phyloP scores from a whole-genome alignment of 768 basidiomycete species.

The Pholiota molesta region DNA sequence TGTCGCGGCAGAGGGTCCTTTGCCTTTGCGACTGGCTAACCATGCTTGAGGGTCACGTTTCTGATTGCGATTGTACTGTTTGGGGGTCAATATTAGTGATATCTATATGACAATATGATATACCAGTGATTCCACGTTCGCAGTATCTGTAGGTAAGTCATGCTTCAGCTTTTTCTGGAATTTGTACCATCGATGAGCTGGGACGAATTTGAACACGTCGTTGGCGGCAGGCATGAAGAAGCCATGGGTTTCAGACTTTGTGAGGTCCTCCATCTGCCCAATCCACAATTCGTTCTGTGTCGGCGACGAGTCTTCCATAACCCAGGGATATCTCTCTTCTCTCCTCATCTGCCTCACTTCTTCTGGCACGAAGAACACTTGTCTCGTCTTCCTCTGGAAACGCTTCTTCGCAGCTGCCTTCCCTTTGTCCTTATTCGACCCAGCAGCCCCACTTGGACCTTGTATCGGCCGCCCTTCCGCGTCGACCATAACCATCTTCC shows the following conservation, averaged over 20 bases:
- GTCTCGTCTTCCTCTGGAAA: constrained; percentile 80
- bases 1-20: constrained; percentile 60
- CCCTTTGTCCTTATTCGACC: constrained; percentile 30
- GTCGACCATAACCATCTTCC: constrained; percentile 81
- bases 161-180: constrained; percentile 86
- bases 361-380: constrained; percentile 83
- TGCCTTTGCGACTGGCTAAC: constrained; percentile 64
- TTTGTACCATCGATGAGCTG: constrained; percentile 90
- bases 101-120: constrained; percentile 21
- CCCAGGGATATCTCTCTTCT: constrained; percentile 92
- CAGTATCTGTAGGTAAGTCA: constrained; percentile 65
- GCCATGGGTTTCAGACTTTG: constrained; percentile 71
- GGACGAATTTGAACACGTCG: constrained; percentile 86
- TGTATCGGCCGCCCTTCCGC: constrained; percentile 75
- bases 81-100: constrained; percentile 24
- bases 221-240: constrained; percentile 85
- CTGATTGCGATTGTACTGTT: constrained; percentile 58
- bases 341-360: constrained; percentile 74
- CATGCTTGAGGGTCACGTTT: constrained; percentile 78
- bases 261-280: constrained; percentile 79
- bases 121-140: constrained; percentile 70
- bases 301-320: constrained; percentile 77
- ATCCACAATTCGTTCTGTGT: constrained; percentile 73
- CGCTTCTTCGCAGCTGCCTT: constrained; percentile 57
- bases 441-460: constrained; percentile 25